Evolutionary conservation across 2,329 filamentous ascomycete genomes (phyloP).

Genomic region (Aspergillus jensenii): DNA sequence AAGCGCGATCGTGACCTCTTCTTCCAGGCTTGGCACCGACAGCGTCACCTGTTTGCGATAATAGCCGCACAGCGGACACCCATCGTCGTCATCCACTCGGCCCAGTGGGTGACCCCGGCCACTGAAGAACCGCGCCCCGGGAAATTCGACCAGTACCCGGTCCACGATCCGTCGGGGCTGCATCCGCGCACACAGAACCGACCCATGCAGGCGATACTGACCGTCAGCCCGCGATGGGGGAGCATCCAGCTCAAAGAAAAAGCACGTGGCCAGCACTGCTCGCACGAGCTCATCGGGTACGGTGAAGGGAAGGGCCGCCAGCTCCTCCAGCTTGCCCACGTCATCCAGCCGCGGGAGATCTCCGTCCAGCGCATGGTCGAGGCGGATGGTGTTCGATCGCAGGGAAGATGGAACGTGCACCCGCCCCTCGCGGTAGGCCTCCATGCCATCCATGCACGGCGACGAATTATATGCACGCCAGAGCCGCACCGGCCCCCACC

Average conservation of each 20-base stretch:
- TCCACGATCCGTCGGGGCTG: neutral
- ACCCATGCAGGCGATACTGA: neutral
- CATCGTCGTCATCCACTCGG: slow-evolving; percentile 11
- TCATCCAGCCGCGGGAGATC: slow-evolving; percentile 10
- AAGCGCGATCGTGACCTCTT: slow-evolving; percentile 13
- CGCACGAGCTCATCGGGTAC: slow-evolving; percentile 17
- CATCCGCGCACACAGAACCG: neutral
- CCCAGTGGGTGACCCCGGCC: slow-evolving; percentile 5
- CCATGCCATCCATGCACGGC: neutral
- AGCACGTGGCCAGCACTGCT: slow-evolving; percentile 16
- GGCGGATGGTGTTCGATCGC: slow-evolving; percentile 8
- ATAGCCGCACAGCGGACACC: slow-evolving; percentile 18
- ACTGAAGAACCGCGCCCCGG: neutral
- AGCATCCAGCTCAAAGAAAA: slow-evolving; percentile 24
- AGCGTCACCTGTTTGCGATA: slow-evolving; percentile 10
- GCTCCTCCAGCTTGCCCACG: slow-evolving; percentile 8
- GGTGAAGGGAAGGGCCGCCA: slow-evolving; percentile 6
- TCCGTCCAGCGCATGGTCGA: slow-evolving; percentile 9
- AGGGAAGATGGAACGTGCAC: neutral
- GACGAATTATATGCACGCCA: neutral
- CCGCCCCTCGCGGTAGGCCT: neutral
- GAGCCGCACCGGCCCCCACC: neutral
- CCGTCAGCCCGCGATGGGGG: slow-evolving; percentile 6
- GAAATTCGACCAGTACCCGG: neutral
- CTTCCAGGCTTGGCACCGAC: slow-evolving; percentile 10